Base-by-base conservation (phyloP, 2,329 filamentous ascomycete species). In the Gaeumannomyces tritici region DNA sequence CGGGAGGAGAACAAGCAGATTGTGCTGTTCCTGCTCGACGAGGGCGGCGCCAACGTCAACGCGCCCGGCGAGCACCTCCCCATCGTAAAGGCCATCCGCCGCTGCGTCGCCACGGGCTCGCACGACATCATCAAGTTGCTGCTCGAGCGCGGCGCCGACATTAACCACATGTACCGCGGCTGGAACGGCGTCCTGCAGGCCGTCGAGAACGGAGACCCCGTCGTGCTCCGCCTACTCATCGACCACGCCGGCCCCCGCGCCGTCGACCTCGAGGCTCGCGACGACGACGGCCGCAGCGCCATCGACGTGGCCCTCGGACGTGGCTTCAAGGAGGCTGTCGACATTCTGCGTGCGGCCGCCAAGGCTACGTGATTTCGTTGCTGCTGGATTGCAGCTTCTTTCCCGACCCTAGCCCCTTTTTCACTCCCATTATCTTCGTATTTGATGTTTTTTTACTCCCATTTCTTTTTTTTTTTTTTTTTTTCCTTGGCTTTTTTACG, bases 131-230 rank as follows among this genome's bases (percentile, higher is more conserved):
- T 89, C 35, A 80, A 86, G 70, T 77, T 87, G 73, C 77, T 90
- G 7, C 77, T 90, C 9, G 80, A 79, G 13, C 79, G 81, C 64
- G 87, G 87, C 12, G 87, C 85, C 1, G 85, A 89, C 67, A 84
- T 87, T 59, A 90, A 90, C 74, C 82, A 83, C 71, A 75, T 87
- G 64, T 88, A 88, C 72, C 80, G 85, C 0, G 85, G 84, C 6
- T 87, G 85, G 83, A 88, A 84, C 69, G 85, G 80, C 24, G 77
- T 88, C 62, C 83, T 88, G 73, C 85, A 88, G 71, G 84, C 84
- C 0, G 76, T 88, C 15, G 85, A 89, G 73, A 85, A 86, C 67
- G 85, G 85, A 21, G 83, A 88, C 64, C 70, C 77, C 2, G 70
- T 75, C 3, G 76, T 88, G 15, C 73, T 89, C 54, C 76, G 73